phyloP scores from a whole-genome alignment of 106 monocot genomes.

The Triglochin maritima region DNA sequence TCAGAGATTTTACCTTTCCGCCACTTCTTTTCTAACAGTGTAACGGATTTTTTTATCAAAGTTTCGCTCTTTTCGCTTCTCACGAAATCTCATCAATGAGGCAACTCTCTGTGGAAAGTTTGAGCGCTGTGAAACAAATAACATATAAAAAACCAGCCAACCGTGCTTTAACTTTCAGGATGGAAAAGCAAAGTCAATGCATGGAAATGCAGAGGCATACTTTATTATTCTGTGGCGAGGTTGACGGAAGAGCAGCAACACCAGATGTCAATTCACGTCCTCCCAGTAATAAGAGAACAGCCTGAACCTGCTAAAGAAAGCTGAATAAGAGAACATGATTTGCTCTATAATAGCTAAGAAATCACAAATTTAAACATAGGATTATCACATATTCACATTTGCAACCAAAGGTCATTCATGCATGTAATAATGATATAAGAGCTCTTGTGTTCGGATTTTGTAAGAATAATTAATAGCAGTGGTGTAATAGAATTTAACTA shows the following conservation, averaged over 20 bases:
- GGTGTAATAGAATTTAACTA: too few relatives aligned
- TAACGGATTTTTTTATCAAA: slow-evolving; percentile 98
- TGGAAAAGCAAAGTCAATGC: background rate
- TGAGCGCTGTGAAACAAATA: slow-evolving; percentile 34
- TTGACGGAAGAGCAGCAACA: slow-evolving; percentile 31
- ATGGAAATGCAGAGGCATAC: slow-evolving; percentile 9
- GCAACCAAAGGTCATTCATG: too few relatives aligned
- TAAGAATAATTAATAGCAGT: too few relatives aligned
- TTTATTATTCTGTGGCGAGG: slow-evolving; percentile 44
- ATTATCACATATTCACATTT: too few relatives aligned
- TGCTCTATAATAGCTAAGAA: too few relatives aligned
- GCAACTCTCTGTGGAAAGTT: slow-evolving; percentile 92
- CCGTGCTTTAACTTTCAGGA: background rate
- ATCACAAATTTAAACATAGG: too few relatives aligned
- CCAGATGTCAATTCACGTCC: slow-evolving; percentile 57
- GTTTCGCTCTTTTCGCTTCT: slow-evolving; percentile 95
- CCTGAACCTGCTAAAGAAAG: slow-evolving; percentile 49
- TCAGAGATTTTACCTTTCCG: slow-evolving; percentile 45
- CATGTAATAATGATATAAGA: too few relatives aligned
- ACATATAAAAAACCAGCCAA: background rate
- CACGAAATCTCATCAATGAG: slow-evolving; percentile 92
- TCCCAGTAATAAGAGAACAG: slow-evolving; percentile 80
- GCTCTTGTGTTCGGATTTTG: too few relatives aligned
- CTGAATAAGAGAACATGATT: too few relatives aligned
- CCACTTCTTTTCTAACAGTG: slow-evolving; percentile 90